Evolutionary conservation across 805 yeast genomes (phyloP), one percentile per base, ranked within the genome.

Genomic region (Wickerhamiella galacta): DNA sequence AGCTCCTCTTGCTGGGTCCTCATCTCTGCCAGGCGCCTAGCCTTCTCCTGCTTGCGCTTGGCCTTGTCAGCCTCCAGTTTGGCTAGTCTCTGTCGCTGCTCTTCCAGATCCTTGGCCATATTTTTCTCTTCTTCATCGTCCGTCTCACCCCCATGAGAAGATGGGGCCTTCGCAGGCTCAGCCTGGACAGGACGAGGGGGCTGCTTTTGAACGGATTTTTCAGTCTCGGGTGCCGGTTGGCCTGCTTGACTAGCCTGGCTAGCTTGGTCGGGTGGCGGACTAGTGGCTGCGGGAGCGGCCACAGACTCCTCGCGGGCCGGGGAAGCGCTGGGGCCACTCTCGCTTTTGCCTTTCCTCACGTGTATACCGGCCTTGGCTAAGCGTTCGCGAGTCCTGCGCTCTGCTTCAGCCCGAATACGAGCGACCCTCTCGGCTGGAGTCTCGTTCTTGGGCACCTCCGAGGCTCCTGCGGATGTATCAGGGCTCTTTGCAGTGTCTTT

Each of bases 111-210:
- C 10, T 48, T 56, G 17, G 53, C 58, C 32, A 51, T 56, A 7
- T 48, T 53, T 21, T 54, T 59, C 28, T 53, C 62, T 16, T 56
- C 61, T 21, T 60, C 67, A 16, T 54, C 56, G 26, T 57, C 60
- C 6, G 31, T 34, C 14, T 26, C 38, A 19, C 12, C 25, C 10
- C 8, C 8, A 11, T 26, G 8, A 14, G 16, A 17, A 6, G 14
- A 10, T 8, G n/a, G 29, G 7, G 8, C 14, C 7, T 17, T 10
- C n/a, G 16, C n/a, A 7, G n/a, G 8, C 14, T 8, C 27, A 11
- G 29, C 29, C 9, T 17, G 18, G 18, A 6, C 20, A 17, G 14
- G 16, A 14, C 20, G 16, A 15, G 11, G 23, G 10, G 23, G 23
- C 23, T 8, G 23, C 23, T 11, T 8, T 8, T 20, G 8, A 8